phyloP scores from a whole-genome alignment of 2,329 filamentous ascomycete species.

The Chaetothyriales sp. region DNA sequence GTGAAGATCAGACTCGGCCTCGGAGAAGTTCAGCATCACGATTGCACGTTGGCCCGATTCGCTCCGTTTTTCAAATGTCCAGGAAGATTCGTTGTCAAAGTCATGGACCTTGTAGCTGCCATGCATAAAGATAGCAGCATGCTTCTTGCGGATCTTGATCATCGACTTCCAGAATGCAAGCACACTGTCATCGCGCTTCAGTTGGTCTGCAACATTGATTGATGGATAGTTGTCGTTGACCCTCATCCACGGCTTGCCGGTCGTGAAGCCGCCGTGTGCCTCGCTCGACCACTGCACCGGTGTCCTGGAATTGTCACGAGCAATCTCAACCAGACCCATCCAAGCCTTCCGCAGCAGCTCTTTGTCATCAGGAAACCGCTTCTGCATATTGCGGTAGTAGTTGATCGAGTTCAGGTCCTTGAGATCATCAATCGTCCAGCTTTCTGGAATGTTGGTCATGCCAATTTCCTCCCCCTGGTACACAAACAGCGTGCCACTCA shows the following conservation, averaged over 20 bases:
- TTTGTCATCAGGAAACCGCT: slow-evolving; percentile 19
- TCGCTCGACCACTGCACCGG: slow-evolving; percentile 54
- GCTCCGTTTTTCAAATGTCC: slow-evolving; percentile 1
- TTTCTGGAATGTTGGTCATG: slow-evolving; percentile 36
- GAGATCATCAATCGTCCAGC: slow-evolving; percentile 30
- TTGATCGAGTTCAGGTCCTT: slow-evolving; percentile 20
- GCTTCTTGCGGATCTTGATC: slow-evolving; percentile 42
- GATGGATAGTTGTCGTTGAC: slow-evolving; percentile 44
- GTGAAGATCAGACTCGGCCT: not conserved
- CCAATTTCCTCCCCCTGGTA: slow-evolving; percentile 45
- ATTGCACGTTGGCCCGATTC: not conserved
- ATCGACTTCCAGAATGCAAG: slow-evolving; percentile 46
- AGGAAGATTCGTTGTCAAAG: not conserved
- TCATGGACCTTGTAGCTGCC: slow-evolving; percentile 45
- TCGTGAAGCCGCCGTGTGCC: slow-evolving; percentile 50
- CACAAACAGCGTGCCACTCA: slow-evolving; percentile 38
- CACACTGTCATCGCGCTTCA: slow-evolving; percentile 31
- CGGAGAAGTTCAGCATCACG: slow-evolving; percentile 3
- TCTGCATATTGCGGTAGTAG: slow-evolving; percentile 25
- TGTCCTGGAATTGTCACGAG: slow-evolving; percentile 51
- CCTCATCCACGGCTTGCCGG: slow-evolving; percentile 52
- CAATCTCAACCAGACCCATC: slow-evolving; percentile 39
- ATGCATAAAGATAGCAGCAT: slow-evolving; percentile 50
- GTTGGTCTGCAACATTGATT: slow-evolving; percentile 42
- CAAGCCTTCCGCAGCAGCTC: slow-evolving; percentile 26